These are phyloP conservation scores for Colletotrichum coccodes DNA, from an alignment of 2,329 filamentous ascomycete species.

Conservation along the genomic window DNA sequence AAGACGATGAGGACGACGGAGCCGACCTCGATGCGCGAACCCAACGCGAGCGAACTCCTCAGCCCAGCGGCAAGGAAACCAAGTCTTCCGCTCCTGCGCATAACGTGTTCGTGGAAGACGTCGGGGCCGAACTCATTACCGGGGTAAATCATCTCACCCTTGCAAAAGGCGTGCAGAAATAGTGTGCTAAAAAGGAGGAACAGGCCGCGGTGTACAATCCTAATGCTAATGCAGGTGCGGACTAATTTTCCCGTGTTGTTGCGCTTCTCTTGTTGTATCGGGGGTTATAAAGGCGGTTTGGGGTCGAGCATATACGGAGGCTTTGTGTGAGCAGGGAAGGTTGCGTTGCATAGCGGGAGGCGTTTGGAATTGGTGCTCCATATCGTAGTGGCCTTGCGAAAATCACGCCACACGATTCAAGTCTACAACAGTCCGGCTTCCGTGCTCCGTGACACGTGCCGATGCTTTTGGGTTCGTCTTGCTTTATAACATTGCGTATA, in stretches of 20 bases:
- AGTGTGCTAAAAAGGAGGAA: conserved; percentile 34
- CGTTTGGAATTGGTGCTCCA: conserved; percentile 24
- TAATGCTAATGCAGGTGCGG: conserved; percentile 28
- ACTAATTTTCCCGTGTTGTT: conserved; percentile 18
- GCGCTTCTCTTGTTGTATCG: conserved; percentile 17
- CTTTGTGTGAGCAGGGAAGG: not conserved
- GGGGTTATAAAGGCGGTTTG: not conserved
- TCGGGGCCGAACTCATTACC: conserved; percentile 67
- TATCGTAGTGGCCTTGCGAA: not conserved
- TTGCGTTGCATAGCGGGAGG: conserved; percentile 31
- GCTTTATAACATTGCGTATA: not conserved
- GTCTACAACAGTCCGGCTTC: not conserved
- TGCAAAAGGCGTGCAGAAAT: conserved; percentile 48
- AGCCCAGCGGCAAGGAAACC: conserved; percentile 21
- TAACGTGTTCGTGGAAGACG: conserved; percentile 52
- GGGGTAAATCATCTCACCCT: conserved; percentile 65
- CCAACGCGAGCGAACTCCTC: conserved; percentile 28
- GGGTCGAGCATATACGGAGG: not conserved
- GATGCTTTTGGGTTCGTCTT: not conserved
- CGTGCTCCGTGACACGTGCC: not conserved
- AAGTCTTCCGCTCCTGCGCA: conserved; percentile 33
- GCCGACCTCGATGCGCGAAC: conserved; percentile 46
- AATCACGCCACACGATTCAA: not conserved
- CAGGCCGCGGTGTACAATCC: conserved; percentile 31
- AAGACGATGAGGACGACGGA: conserved; percentile 46